phyloP scores from a whole-genome alignment of 257 asterid genomes.

The Buddleja alternifolia region DNA sequence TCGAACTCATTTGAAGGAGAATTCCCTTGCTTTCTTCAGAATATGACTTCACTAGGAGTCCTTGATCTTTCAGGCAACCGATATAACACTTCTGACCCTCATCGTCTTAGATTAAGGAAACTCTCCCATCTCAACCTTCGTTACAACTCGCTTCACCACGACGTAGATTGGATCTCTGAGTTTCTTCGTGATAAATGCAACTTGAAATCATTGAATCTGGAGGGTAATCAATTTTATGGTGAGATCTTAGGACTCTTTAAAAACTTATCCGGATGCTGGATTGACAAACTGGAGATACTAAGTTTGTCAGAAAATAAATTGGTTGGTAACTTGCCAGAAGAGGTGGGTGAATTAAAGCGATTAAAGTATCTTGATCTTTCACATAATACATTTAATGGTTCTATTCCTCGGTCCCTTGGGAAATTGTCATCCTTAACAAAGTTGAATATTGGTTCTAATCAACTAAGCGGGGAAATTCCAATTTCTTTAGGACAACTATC shows the following conservation, averaged over 20 bases:
- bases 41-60: background rate
- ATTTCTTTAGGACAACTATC: conserved; percentile 3
- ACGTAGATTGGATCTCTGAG: background rate
- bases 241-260: background rate
- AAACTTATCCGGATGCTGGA: conserved; percentile 14
- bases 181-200: conserved; percentile 2
- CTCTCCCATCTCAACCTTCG: background rate
- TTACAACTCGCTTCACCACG: background rate
- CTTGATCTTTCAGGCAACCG: background rate
- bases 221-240: background rate
- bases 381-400: background rate
- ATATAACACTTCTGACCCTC: background rate
- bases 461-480: conserved; percentile 1
- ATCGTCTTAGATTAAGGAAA: background rate
- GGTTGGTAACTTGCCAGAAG: background rate
- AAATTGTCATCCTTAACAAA: background rate
- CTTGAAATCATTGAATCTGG: conserved; percentile 8
- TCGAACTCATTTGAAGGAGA: background rate
- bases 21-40: background rate
- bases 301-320: background rate
- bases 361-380: background rate
- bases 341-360: background rate
- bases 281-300: background rate
- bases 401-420: background rate
- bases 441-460: background rate